Evolutionary conservation across 2,329 filamentous ascomycete genomes (phyloP).

Genomic region (Fusarium sp.): DNA sequence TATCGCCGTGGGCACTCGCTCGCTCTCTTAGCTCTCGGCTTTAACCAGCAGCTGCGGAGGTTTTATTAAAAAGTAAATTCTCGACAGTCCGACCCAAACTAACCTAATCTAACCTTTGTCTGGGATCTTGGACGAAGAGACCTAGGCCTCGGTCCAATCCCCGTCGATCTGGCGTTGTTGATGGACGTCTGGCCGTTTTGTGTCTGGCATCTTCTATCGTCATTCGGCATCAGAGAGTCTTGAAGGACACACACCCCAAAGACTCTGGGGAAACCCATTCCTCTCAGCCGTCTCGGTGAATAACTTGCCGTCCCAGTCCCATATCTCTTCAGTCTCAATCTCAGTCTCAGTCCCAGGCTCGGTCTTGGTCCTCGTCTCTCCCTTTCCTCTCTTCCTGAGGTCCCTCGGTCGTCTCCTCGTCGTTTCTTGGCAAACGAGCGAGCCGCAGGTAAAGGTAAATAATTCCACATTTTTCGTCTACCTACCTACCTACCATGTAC

Average conservation of each 20-base stretch:
- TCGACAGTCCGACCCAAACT: not conserved
- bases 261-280: constrained; percentile 38
- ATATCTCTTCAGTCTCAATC: no score
- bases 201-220: constrained; percentile 32
- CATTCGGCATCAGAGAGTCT: constrained; percentile 32
- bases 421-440: not conserved
- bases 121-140: constrained; percentile 12
- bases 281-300: not conserved
- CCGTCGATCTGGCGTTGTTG: constrained; percentile 17
- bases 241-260: constrained; percentile 15
- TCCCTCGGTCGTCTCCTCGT: not conserved
- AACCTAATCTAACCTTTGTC: not conserved
- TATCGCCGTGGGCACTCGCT: constrained; percentile 19
- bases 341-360: no score
- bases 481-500: constrained; percentile 19
- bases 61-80: constrained; percentile 13
- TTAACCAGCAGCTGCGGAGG: not conserved
- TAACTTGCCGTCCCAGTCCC: no score
- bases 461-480: constrained; percentile 30
- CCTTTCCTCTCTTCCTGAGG: not conserved
- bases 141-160: constrained; percentile 8
- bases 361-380: not conserved
- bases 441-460: constrained; percentile 7
- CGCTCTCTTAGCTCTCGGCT: constrained; percentile 25
- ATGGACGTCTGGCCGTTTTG: constrained; percentile 16